Evolutionary conservation across 1,284 basidiomycete species (phyloP).

Genomic region (Coniferiporia weirii): DNA sequence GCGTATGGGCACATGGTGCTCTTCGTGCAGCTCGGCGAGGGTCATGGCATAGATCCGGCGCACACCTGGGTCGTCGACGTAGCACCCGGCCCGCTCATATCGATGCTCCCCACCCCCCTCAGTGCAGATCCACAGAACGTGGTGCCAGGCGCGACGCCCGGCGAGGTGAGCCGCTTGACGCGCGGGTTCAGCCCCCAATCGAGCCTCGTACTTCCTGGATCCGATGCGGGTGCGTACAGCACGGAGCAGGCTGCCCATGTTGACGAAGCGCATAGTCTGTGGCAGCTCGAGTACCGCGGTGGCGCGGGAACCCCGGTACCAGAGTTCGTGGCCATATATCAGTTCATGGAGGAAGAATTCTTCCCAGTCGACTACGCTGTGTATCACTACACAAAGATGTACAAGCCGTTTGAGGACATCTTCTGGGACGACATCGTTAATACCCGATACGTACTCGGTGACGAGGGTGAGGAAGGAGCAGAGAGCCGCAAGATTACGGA

Average conservation of each 20-base stretch:
- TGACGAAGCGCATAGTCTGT: background rate
- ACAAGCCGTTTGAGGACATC: conserved; percentile 7
- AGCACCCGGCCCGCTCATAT: conserved; percentile 18
- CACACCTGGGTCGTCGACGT: conserved; percentile 21
- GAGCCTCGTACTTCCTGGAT: background rate
- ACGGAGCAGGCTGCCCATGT: conserved; percentile 1
- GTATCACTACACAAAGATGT: conserved; percentile 8
- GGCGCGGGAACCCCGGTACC: background rate
- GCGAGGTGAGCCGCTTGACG: background rate
- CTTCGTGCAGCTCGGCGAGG: conserved; percentile 17
- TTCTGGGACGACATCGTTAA: conserved; percentile 9
- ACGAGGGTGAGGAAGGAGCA: background rate
- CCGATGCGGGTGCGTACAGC: background rate
- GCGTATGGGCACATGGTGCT: conserved; percentile 18
- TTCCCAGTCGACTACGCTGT: background rate
- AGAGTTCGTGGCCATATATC: conserved; percentile 3
- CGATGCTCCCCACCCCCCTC: conserved; percentile 18
- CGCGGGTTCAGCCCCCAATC: conserved; percentile 6
- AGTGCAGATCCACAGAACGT: conserved; percentile 11
- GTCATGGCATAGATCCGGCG: conserved; percentile 8
- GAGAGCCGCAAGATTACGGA: background rate
- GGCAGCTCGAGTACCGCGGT: conserved; percentile 10
- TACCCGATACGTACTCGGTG: background rate
- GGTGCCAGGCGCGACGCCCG: background rate
- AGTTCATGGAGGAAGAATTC: conserved; percentile 10